Evolutionary conservation across 768 basidiomycete species (phyloP).

Genomic region (Agaricus blazei): DNA sequence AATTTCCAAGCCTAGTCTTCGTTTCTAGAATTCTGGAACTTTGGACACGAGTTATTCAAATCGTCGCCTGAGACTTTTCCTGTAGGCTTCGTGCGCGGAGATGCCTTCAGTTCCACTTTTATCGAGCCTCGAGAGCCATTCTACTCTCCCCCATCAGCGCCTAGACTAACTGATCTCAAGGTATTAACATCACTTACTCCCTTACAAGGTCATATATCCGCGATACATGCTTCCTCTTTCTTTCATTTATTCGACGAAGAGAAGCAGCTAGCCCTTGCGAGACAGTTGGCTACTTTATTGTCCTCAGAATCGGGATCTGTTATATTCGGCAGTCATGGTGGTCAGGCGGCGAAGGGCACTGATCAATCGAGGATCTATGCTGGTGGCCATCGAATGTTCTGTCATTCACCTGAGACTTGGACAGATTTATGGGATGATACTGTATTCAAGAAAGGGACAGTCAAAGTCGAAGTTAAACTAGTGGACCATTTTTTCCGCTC

Average conservation of each 20-base stretch:
- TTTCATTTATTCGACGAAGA: constrained; percentile 32
- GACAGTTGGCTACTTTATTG: constrained; percentile 24
- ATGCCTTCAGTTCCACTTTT: constrained; percentile 42
- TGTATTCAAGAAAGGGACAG: constrained; percentile 7
- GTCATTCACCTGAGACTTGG: constrained; percentile 13
- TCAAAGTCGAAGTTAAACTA: constrained; percentile 5
- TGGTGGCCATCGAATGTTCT: constrained; percentile 5
- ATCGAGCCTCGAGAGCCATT: constrained; percentile 28
- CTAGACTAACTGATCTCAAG: not conserved
- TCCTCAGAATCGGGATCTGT: constrained; percentile 27
- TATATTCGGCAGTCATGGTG: constrained; percentile 34
- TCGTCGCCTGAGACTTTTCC: constrained; percentile 48
- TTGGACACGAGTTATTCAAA: constrained; percentile 57
- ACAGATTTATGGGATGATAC: constrained; percentile 10
- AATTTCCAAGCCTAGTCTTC: not conserved
- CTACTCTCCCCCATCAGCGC: not conserved
- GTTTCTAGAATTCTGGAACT: constrained; percentile 49
- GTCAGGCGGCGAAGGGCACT: constrained; percentile 16
- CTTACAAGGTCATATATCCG: constrained; percentile 39
- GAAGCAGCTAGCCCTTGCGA: constrained; percentile 24
- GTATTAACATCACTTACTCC: constrained; percentile 23
- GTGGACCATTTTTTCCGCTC: not conserved
- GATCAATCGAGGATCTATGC: constrained; percentile 6
- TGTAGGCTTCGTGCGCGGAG: constrained; percentile 49
- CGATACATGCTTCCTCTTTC: constrained; percentile 23